These are phyloP conservation scores for Acanthamoeba culbertsoni DNA, from an alignment of 208 protist species.

Conservation along the genomic window DNA sequence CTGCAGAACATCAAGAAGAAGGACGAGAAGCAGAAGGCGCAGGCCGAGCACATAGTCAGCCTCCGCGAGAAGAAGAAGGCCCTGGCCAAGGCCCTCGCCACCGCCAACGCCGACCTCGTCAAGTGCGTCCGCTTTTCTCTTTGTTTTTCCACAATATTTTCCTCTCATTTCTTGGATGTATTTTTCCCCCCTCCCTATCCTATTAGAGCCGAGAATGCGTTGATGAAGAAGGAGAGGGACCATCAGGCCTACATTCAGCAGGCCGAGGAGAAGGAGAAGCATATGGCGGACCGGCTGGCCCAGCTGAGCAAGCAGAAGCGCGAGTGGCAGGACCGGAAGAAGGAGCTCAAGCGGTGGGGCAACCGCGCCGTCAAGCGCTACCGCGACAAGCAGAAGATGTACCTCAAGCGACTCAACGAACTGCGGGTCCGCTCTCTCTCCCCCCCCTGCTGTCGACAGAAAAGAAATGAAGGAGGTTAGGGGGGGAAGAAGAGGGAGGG, in stretches of 20 bases:
- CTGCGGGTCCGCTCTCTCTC: not conserved
- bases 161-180: not conserved
- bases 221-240: not conserved
- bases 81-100: constrained; percentile 1
- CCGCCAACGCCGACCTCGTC: constrained; percentile 1
- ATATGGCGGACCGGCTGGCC: not conserved
- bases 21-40: constrained; percentile 32
- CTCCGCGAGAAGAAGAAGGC: constrained; percentile 43
- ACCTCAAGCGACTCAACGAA: not conserved
- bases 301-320: not conserved
- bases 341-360: constrained; percentile 44
- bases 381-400: constrained; percentile 25
- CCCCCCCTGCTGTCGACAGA: not conserved
- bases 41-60: not conserved
- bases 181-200: not conserved
- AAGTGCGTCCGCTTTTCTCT: not conserved
- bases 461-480: not conserved
- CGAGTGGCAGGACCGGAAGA: constrained; percentile 41
- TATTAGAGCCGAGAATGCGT: constrained; percentile 14
- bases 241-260: not conserved
- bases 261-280: constrained; percentile 7
- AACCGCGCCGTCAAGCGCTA: not conserved
- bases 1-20: constrained; percentile 15
- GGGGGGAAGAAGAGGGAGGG: too few relatives aligned
- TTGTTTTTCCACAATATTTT: not conserved